Evolutionary conservation across 306 rosid genomes (phyloP).

Genomic region (Potentilla sterilis): DNA sequence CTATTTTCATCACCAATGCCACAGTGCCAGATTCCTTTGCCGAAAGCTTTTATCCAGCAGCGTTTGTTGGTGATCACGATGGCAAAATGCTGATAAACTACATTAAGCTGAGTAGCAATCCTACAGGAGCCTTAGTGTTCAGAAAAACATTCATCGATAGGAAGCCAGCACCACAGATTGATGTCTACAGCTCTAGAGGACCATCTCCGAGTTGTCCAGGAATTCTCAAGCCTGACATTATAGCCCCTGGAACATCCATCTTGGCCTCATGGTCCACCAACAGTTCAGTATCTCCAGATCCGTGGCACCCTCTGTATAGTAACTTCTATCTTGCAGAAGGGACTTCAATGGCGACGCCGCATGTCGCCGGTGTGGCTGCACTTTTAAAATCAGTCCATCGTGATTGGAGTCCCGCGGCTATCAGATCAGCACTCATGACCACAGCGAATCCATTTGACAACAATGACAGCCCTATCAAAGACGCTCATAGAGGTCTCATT

Average conservation of each 20-base stretch:
- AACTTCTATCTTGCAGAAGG: background rate
- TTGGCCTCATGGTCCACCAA: constrained; percentile 15
- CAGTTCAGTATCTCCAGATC: background rate
- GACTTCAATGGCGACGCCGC: constrained; percentile 23
- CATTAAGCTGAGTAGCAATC: background rate
- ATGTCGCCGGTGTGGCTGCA: constrained; percentile 24
- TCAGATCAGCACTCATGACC: constrained; percentile 20
- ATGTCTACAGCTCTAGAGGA: constrained; percentile 16
- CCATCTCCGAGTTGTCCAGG: constrained; percentile 17
- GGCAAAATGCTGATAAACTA: constrained; percentile 16
- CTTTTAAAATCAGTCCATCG: constrained; percentile 15
- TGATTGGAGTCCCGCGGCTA: constrained; percentile 17
- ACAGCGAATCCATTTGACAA: constrained; percentile 17
- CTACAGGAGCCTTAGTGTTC: constrained; percentile 14
- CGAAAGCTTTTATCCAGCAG: background rate
- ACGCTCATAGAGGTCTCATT: background rate
- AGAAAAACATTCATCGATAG: background rate
- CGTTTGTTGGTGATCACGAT: constrained; percentile 11
- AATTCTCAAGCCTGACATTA: constrained; percentile 18
- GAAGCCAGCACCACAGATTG: constrained; percentile 22
- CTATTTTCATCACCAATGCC: constrained; percentile 2
- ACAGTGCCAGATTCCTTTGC: background rate
- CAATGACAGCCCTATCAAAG: background rate
- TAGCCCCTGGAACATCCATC: constrained; percentile 17
- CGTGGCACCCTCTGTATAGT: background rate